These are phyloP conservation scores for Penicillium sp. DNA, from an alignment of 2,329 filamentous ascomycete species.

Conservation along the genomic window DNA sequence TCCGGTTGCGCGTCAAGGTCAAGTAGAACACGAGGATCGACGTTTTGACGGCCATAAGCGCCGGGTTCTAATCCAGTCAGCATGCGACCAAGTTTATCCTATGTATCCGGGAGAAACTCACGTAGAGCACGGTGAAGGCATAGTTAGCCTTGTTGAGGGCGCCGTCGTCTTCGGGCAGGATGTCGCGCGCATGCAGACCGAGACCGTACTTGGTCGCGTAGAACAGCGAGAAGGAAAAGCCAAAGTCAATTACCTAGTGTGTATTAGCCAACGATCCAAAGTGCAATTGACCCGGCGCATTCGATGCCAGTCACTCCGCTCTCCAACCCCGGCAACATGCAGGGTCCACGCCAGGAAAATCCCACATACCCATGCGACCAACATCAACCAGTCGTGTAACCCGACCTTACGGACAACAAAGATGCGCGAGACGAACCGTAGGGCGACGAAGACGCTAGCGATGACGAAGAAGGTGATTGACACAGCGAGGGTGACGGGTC, in stretches of 20 bases:
- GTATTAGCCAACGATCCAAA: background rate
- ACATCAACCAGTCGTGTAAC: conserved; percentile 76
- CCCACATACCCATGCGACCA: conserved; percentile 64
- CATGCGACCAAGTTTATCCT: background rate
- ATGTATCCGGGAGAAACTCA: conserved; percentile 29
- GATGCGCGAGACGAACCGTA: conserved; percentile 67
- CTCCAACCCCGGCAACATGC: conserved; percentile 11
- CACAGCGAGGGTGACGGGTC: conserved; percentile 39
- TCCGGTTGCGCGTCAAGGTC: conserved; percentile 71
- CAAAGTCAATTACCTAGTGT: conserved; percentile 41
- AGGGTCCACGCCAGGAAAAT: conserved; percentile 6
- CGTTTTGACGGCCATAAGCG: conserved; percentile 84
- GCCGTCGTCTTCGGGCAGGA: conserved; percentile 27
- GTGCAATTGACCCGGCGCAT: background rate
- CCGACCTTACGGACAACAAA: conserved; percentile 67
- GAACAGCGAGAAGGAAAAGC: conserved; percentile 46
- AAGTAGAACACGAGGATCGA: conserved; percentile 92
- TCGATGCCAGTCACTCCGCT: background rate
- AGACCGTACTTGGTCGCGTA: conserved; percentile 43
- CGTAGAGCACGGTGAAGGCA: conserved; percentile 58
- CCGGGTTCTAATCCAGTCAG: conserved; percentile 62
- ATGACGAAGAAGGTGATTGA: conserved; percentile 53
- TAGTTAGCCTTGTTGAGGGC: conserved; percentile 51
- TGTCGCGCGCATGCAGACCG: conserved; percentile 40
- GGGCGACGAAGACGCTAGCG: conserved; percentile 68